Base-by-base conservation (phyloP, 148 eudicot species). In the Rhododendron molle region DNA sequence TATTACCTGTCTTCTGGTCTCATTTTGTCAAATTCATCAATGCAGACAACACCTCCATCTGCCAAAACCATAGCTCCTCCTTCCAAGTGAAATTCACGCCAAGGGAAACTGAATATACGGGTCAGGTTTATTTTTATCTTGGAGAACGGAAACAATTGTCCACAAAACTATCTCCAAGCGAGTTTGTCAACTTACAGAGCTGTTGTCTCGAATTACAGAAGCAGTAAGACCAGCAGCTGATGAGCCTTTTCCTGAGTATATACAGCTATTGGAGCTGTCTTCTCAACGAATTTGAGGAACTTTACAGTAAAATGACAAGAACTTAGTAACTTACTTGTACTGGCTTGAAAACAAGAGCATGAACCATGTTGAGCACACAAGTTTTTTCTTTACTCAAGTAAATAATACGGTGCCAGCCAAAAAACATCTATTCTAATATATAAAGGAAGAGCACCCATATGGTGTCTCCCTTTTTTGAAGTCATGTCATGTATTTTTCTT, bases 171-270 rank as follows among this genome's bases (percentile, higher is more conserved):
- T 26, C 67, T 47, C 32, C 34, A 80, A 83, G 50, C 73, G 40
- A 71, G 47, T 65, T 23, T 5, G 79, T 30, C 30, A 82, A 93
- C 99, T 92, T 89, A 97, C 99, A 34, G 99, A 78, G 85, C 99
- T 92, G 86, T 91, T 94, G 60, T 97, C 99, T 83, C 94, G 90
- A 81, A 97, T 95, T 40, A 97, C 99, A 58, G 99, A 97, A 83
- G 99, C 98, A 50, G 99, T 97, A 50, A 97, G 98, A 89, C 99
- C 98, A 89, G 99, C 99, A 90, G 99, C 99, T 80, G 99, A 97
- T 78, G 99, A 97, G 30, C 99, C 99, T 91, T 97, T 97, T 72
- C 98, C 98, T 81, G 98, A 86, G 99, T 97, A 89, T 97, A 97
- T 81, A 97, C 96, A 84, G 99, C 98, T 85, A 97, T 90, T 72